phyloP scores from a whole-genome alignment of 352 stramenopile genomes.

The Pythium rhizo-oryzae region DNA sequence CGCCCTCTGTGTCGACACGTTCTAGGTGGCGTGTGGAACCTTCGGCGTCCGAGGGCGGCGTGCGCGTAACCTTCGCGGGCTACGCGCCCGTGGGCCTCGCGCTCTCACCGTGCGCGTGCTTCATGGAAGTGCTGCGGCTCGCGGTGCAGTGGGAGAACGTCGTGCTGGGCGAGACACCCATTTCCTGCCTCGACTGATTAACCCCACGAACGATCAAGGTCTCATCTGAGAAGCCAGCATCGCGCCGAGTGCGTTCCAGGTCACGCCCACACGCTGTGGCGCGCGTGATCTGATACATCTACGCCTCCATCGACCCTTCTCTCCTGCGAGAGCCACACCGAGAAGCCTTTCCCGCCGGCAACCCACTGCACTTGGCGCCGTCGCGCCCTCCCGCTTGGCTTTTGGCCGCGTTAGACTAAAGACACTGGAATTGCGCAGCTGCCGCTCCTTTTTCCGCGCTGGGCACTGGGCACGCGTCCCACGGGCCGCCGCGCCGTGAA shows the following conservation, averaged over 20 bases:
- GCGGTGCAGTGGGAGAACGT: constrained; percentile 24
- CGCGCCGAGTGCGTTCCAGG: too few species aligned
- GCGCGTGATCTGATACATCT: too few species aligned
- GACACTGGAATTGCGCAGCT: neutral
- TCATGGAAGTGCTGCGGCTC: constrained; percentile 20
- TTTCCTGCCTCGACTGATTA: constrained; percentile 3
- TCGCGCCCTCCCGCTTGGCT: too few species aligned
- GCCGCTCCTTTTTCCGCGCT: neutral
- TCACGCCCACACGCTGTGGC: too few species aligned
- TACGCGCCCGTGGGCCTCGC: constrained; percentile 9
- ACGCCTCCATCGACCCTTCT: too few species aligned
- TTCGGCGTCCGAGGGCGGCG: neutral
- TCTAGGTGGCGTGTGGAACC: constrained; percentile 23
- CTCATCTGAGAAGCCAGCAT: too few species aligned
- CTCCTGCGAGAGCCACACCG: too few species aligned
- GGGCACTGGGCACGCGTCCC: neutral
- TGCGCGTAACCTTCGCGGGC: constrained; percentile 15
- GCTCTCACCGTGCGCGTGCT: constrained; percentile 14
- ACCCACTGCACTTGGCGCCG: too few species aligned
- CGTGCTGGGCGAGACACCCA: constrained; percentile 11
- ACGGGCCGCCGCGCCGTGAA: neutral
- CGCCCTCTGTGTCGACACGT: too few species aligned
- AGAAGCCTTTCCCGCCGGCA: too few species aligned
- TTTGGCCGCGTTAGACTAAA: neutral
- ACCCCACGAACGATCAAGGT: too few species aligned